phyloP scores from a whole-genome alignment of 2,329 filamentous ascomycete species.

The Hypoxylon rubiginosum region DNA sequence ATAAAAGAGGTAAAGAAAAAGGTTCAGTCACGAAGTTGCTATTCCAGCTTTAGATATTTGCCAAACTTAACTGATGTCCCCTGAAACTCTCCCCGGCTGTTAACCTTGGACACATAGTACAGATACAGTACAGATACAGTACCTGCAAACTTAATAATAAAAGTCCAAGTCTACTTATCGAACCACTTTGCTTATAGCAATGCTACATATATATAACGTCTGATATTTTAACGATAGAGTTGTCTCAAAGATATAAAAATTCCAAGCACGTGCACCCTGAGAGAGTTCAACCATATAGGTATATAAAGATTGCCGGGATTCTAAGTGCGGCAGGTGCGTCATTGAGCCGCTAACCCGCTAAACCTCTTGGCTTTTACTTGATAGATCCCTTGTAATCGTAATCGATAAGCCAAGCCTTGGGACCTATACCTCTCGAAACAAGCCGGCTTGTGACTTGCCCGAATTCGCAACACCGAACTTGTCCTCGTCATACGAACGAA shows the following conservation, averaged over 20 bases:
- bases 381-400: conserved; percentile 11
- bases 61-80: too few relatives aligned
- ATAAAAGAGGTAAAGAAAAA: too few relatives aligned
- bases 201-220: background rate
- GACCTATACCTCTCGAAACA: background rate
- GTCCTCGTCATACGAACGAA: background rate
- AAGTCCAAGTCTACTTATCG: background rate
- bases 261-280: background rate
- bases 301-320: background rate
- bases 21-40: too few relatives aligned
- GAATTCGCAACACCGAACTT: too few relatives aligned
- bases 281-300: too few relatives aligned
- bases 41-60: too few relatives aligned
- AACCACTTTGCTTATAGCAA: background rate
- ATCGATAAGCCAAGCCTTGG: conserved; percentile 33
- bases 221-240: too few relatives aligned
- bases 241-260: too few relatives aligned
- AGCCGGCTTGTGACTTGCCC: background rate
- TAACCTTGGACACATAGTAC: background rate
- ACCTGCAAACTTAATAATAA: too few relatives aligned
- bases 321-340: background rate
- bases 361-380: background rate
- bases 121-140: too few relatives aligned
- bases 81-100: background rate
- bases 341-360: background rate